These are phyloP conservation scores for Medicago lupulina DNA, from an alignment of 306 rosid species.

Conservation along the genomic window DNA sequence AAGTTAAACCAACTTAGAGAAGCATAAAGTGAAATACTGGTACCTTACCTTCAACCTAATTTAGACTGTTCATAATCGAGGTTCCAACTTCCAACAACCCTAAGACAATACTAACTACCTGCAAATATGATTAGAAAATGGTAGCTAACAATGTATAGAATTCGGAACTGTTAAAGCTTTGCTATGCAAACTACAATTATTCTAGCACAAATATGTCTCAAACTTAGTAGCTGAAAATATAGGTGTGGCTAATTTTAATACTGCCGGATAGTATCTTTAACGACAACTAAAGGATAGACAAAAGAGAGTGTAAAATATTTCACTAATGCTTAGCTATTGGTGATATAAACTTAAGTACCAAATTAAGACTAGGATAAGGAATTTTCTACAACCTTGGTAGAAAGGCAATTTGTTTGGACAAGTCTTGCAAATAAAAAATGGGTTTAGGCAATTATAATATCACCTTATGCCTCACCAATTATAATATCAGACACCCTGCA, in stretches of 20 bases:
- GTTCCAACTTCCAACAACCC: too few species aligned
- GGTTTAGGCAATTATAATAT: too few species aligned
- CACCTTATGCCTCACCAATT: too few species aligned
- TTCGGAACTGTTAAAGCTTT: neutral
- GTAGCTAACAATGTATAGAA: neutral
- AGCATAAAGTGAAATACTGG: neutral
- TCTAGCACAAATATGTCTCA: neutral
- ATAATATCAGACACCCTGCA: too few species aligned
- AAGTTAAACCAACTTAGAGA: neutral
- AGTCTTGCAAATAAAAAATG: too few species aligned
- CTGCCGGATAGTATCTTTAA: neutral
- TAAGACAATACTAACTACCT: neutral
- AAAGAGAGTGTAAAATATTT: too few species aligned
- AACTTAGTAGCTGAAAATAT: neutral
- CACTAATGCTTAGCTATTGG: too few species aligned
- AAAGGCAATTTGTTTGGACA: too few species aligned
- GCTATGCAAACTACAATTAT: neutral
- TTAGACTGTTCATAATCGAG: neutral
- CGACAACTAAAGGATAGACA: too few species aligned
- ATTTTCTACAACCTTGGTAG: too few species aligned
- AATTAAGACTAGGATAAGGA: too few species aligned
- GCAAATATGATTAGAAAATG: neutral
- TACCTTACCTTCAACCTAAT: neutral
- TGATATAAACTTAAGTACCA: too few species aligned
- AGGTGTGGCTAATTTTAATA: neutral